Evolutionary conservation across 2,329 filamentous ascomycete species (phyloP).

Genomic region (Endothia cerciana): DNA sequence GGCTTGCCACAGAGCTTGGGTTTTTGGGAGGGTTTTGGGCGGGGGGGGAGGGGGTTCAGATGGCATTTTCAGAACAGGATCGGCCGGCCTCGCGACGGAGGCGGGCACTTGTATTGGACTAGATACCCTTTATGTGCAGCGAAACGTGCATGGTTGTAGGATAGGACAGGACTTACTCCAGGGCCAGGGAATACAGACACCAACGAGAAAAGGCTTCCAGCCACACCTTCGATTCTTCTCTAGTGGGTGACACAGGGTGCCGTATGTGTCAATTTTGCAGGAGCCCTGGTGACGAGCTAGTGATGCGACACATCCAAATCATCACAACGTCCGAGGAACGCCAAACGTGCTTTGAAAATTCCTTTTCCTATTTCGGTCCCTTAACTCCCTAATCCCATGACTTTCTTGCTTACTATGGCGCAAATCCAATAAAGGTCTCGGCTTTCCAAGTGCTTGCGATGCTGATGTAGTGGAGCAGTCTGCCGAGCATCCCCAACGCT

Average conservation of each 20-base stretch:
- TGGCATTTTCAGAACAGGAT: not conserved
- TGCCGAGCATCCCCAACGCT: not conserved
- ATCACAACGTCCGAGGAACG: not conserved
- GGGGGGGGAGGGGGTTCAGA: no score
- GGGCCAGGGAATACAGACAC: not conserved
- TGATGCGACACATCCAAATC: not conserved
- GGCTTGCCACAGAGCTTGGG: not conserved
- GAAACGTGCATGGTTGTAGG: not conserved
- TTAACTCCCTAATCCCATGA: slow-evolving; percentile 17
- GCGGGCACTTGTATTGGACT: not conserved
- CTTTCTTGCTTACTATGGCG: not conserved
- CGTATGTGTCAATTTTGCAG: not conserved
- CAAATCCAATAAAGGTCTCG: not conserved
- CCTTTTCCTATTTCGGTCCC: slow-evolving; percentile 11
- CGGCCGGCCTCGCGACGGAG: not conserved
- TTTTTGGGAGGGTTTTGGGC: not conserved
- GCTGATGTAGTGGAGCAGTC: not conserved
- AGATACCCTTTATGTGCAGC: not conserved
- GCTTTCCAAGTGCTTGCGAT: not conserved
- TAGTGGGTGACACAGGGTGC: not conserved
- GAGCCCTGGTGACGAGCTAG: not conserved
- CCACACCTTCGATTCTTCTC: not conserved
- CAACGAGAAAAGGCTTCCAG: not conserved
- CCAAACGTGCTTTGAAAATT: not conserved
- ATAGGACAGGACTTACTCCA: not conserved